phyloP scores from a whole-genome alignment of 331 rosid genomes.

The Prunus yedoensis region DNA sequence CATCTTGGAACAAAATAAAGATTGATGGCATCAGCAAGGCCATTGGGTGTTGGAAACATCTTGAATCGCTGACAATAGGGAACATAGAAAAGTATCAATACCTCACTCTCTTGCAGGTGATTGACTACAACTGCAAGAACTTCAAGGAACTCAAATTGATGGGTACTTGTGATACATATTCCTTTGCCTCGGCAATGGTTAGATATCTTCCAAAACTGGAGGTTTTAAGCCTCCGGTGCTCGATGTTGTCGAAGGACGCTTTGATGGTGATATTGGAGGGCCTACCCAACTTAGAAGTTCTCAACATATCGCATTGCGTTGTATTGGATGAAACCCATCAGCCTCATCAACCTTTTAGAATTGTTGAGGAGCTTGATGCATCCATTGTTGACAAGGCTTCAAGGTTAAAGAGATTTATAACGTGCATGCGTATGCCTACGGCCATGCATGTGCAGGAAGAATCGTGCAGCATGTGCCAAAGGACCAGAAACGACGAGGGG shows the following conservation, averaged over 20 bases:
- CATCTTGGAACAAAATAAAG: slow-evolving; percentile 73
- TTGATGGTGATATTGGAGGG: slow-evolving; percentile 49
- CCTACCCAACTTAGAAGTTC: slow-evolving; percentile 51
- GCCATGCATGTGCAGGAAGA: slow-evolving; percentile 36
- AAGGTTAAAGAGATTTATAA: slow-evolving; percentile 45
- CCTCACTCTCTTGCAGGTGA: slow-evolving; percentile 40
- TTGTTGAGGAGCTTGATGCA: slow-evolving; percentile 42
- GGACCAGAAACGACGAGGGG: slow-evolving; percentile 63
- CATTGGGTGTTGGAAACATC: slow-evolving; percentile 56
- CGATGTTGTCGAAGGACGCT: slow-evolving; percentile 39
- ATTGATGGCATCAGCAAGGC: slow-evolving; percentile 66
- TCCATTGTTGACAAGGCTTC: slow-evolving; percentile 49
- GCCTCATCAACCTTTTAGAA: slow-evolving; percentile 28
- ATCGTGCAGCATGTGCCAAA: slow-evolving; percentile 57
- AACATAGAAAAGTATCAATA: slow-evolving; percentile 43
- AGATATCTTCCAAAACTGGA: slow-evolving; percentile 45
- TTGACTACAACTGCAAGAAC: slow-evolving; percentile 47
- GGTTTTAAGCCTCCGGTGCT: slow-evolving; percentile 73
- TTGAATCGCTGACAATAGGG: slow-evolving; percentile 70
- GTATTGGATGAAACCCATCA: slow-evolving; percentile 38
- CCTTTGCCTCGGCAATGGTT: slow-evolving; percentile 40
- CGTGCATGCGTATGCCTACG: slow-evolving; percentile 25
- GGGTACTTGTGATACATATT: slow-evolving; percentile 45
- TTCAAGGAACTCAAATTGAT: slow-evolving; percentile 64
- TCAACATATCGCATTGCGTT: slow-evolving; percentile 67